Conservation (phyloP, 768 basidiomycete genomes). For the Phaeotremella fagi region DNA sequence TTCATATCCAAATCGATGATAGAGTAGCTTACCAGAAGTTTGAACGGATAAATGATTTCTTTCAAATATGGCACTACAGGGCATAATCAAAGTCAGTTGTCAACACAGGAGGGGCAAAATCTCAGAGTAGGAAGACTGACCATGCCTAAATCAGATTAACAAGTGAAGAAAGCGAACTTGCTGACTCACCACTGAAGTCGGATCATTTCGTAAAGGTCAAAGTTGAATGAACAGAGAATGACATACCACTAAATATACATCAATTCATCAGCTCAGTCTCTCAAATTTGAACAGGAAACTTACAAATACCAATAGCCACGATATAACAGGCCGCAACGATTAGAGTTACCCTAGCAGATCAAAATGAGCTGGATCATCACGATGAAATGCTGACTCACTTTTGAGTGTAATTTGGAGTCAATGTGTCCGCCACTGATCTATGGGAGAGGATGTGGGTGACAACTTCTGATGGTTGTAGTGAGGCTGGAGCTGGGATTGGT, state of each 20-base stretch:
- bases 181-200: constrained; percentile 27
- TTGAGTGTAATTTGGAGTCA: constrained; percentile 33
- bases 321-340: constrained; percentile 46
- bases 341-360: constrained; percentile 39
- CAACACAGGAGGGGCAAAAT: not conserved
- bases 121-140: too few relatives aligned
- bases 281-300: too few relatives aligned
- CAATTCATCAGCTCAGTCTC: too few relatives aligned
- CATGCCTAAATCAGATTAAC: too few relatives aligned
- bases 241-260: too few relatives aligned
- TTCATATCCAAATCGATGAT: not conserved
- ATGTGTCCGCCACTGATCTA: constrained; percentile 12
- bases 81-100: too few relatives aligned
- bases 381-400: constrained; percentile 25
- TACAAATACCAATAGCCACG: constrained; percentile 41
- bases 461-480: too few relatives aligned
- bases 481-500: not conserved
- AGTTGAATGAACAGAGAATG: too few relatives aligned
- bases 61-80: constrained; percentile 42
- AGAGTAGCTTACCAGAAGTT: constrained; percentile 36
- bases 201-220: too few relatives aligned
- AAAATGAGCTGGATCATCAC: too few relatives aligned
- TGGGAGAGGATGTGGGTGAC: constrained; percentile 1
- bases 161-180: too few relatives aligned
- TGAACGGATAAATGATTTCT: constrained; percentile 48